Conservation (phyloP, 176 grass and related monocot species). For the Aegilops umbellulata region DNA sequence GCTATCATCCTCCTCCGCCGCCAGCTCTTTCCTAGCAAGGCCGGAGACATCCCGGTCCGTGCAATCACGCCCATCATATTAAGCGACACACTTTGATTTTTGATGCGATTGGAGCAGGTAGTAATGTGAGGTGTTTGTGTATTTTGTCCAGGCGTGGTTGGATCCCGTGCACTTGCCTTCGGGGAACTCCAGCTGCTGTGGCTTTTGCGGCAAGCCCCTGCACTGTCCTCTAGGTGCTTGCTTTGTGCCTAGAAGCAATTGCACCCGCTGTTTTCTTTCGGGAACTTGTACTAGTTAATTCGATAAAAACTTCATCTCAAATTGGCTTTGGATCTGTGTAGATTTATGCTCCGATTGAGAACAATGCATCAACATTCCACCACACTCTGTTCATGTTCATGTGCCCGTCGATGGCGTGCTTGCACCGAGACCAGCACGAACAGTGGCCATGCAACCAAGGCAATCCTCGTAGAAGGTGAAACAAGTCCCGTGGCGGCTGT, state of each 20-base stretch:
- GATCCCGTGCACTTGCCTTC: constrained; percentile 71
- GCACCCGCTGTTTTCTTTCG: too few relatives aligned
- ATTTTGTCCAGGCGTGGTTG: constrained; percentile 65
- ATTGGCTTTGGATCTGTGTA: constrained; percentile 18
- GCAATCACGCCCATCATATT: neutral
- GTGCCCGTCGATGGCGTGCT: constrained; percentile 83
- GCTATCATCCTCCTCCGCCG: constrained; percentile 65
- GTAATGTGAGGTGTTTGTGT: neutral
- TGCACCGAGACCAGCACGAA: constrained; percentile 80
- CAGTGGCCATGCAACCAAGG: constrained; percentile 69
- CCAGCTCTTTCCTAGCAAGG: constrained; percentile 85
- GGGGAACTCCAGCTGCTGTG: constrained; percentile 46
- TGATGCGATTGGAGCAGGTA: neutral
- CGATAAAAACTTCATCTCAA: neutral
- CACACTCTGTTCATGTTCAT: constrained; percentile 77
- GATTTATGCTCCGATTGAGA: constrained; percentile 68
- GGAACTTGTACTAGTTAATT: neutral
- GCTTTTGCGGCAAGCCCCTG: constrained; percentile 72
- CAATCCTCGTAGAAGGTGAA: constrained; percentile 70
- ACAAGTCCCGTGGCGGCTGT: neutral
- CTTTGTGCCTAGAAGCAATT: neutral
- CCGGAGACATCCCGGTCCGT: constrained; percentile 55
- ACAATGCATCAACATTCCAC: constrained; percentile 66
- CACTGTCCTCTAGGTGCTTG: constrained; percentile 72
- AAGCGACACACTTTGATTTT: neutral